A percentile compares a stretch with the other conserved stretches of the same genome.
These are phyloP conservation scores for Plasmodium falciparum DNA, from an alignment of 169 alveolate species.

Conservation along the genomic window DNA sequence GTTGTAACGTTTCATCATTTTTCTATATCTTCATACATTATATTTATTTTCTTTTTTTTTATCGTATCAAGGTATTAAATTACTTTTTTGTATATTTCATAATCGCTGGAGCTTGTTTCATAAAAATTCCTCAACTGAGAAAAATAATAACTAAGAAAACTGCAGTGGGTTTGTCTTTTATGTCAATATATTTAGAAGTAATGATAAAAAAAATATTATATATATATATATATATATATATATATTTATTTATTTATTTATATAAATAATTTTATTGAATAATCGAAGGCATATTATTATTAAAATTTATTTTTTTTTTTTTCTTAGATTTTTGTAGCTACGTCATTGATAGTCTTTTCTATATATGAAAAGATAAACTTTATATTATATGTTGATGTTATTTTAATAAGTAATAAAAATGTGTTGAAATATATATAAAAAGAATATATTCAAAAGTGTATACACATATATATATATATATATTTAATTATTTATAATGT, in stretches of 20 bases:
- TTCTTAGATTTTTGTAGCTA: constrained; percentile 33
- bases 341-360: constrained; percentile 36
- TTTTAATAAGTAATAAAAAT: constrained; percentile 25
- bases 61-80: constrained; percentile 34
- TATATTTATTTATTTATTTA: background rate
- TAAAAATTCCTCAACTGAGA: constrained; percentile 38
- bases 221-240: background rate
- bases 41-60: background rate
- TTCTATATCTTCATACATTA: background rate
- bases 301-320: background rate
- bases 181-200: constrained; percentile 40
- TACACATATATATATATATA: background rate
- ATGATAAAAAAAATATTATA: background rate
- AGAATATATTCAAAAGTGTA: background rate
- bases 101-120: constrained; percentile 38
- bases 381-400: constrained; percentile 10
- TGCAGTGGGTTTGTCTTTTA: constrained; percentile 31
- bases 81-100: constrained; percentile 16
- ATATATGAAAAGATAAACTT: constrained; percentile 22
- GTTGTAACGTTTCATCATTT: background rate
- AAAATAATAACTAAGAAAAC: constrained; percentile 37
- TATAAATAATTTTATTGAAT: background rate
- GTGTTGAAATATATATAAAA: background rate
- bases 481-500: background rate
- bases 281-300: background rate